Evolutionary conservation across 2,329 filamentous ascomycete species (phyloP).

Genomic region (Atkinsonella texensis): DNA sequence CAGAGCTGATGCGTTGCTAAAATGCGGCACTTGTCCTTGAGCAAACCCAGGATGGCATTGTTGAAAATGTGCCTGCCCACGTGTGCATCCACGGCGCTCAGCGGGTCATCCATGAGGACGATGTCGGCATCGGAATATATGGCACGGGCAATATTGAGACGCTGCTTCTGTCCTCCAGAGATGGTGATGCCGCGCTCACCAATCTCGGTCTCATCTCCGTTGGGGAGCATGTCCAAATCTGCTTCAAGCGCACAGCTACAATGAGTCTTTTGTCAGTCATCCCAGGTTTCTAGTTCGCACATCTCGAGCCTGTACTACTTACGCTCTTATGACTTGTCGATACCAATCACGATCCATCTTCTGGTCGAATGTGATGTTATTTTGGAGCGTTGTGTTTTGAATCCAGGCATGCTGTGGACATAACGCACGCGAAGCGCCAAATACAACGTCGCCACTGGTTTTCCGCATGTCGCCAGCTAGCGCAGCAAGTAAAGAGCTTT

Average conservation of each 20-base stretch:
- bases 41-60: constrained; percentile 77
- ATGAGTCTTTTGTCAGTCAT: background rate
- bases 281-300: background rate
- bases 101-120: constrained; percentile 56
- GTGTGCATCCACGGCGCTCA: constrained; percentile 58
- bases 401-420: constrained; percentile 98
- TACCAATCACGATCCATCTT: constrained; percentile 69
- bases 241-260: constrained; percentile 63
- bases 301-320: constrained; percentile 20
- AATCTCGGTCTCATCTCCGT: constrained; percentile 82
- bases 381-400: constrained; percentile 73
- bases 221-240: constrained; percentile 87
- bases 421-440: constrained; percentile 74
- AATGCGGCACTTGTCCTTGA: constrained; percentile 81
- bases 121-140: constrained; percentile 60
- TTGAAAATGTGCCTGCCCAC: constrained; percentile 76
- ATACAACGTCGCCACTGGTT: constrained; percentile 58
- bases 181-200: constrained; percentile 93
- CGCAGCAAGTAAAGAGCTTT: constrained; percentile 78
- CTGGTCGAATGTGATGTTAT: constrained; percentile 89
- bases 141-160: constrained; percentile 81
- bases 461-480: constrained; percentile 90
- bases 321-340: constrained; percentile 65
- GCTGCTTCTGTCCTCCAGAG: constrained; percentile 89
- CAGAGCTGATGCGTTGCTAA: constrained; percentile 92